Percentiles rank a stretch among this genome's conserved stretches.
Conservation (phyloP, 805 yeast genomes). For the Kazachstania kunashirensis region DNA sequence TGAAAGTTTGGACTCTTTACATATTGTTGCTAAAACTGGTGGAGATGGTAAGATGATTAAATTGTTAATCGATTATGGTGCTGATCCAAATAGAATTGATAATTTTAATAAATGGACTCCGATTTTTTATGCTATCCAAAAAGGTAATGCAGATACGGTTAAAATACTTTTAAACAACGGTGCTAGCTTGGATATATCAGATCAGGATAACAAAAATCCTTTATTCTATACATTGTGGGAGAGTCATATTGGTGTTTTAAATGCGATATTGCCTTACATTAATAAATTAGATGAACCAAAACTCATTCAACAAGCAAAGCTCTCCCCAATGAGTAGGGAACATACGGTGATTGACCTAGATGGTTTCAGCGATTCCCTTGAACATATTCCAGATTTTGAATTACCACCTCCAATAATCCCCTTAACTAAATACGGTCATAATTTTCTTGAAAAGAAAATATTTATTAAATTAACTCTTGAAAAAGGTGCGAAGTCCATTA, state of each 20-base stretch:
- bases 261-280: slow-evolving; percentile 41
- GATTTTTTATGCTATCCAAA: slow-evolving; percentile 77
- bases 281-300: slow-evolving; percentile 2
- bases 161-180: slow-evolving; percentile 60
- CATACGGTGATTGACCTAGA: slow-evolving; percentile 14
- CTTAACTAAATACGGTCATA: slow-evolving; percentile 87
- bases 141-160: slow-evolving; percentile 68
- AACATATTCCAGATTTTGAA: slow-evolving; percentile 79
- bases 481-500: slow-evolving; percentile 36
- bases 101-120: slow-evolving; percentile 92
- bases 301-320: slow-evolving; percentile 2
- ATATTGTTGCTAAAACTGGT: slow-evolving; percentile 81
- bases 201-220: slow-evolving; percentile 74
- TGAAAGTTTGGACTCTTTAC: slow-evolving; percentile 82
- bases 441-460: slow-evolving; percentile 82
- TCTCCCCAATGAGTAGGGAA: not conserved
- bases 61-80: slow-evolving; percentile 59
- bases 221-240: slow-evolving; percentile 88
- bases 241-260: slow-evolving; percentile 77
- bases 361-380: slow-evolving; percentile 23
- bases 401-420: slow-evolving; percentile 97
- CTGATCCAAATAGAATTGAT: slow-evolving; percentile 69
- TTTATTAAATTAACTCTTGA: slow-evolving; percentile 69
- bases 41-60: slow-evolving; percentile 54
- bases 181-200: slow-evolving; percentile 58